These are phyloP conservation scores for Neurospora africana DNA, from an alignment of 495 filamentous ascomycete genomes.

Conservation along the genomic window DNA sequence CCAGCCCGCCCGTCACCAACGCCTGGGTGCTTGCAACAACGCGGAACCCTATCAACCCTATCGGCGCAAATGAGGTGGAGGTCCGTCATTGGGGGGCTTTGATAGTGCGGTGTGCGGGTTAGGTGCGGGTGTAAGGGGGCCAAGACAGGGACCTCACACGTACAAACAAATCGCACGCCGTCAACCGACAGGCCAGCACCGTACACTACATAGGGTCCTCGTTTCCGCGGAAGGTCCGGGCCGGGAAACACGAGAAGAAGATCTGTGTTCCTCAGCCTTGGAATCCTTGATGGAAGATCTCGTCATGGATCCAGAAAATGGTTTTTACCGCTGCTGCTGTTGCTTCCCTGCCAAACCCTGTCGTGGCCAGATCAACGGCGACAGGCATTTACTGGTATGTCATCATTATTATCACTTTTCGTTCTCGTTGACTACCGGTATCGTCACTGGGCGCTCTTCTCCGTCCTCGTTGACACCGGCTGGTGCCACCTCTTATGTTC, in stretches of 20 bases:
- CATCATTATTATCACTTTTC: background rate
- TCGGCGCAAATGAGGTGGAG: slow-evolving; percentile 14
- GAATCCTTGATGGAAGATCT: background rate
- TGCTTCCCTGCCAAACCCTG: background rate
- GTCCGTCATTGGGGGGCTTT: slow-evolving; percentile 11
- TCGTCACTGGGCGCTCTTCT: background rate
- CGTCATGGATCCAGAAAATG: background rate
- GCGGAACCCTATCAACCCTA: slow-evolving; percentile 11
- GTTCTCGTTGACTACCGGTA: background rate
- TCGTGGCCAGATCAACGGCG: background rate
- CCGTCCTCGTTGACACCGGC: background rate
- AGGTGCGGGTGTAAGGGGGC: background rate
- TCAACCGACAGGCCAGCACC: background rate
- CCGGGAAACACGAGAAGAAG: background rate
- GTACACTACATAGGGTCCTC: background rate
- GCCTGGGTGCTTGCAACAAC: slow-evolving; percentile 6
- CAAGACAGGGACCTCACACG: background rate
- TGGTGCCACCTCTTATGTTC: background rate
- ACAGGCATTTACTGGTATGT: background rate
- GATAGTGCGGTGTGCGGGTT: slow-evolving; percentile 7
- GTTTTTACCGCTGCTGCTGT: background rate
- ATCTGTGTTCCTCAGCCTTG: background rate
- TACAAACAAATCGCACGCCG: background rate
- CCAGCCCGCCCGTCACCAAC: slow-evolving; percentile 15
- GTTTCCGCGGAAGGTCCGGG: background rate